These are phyloP conservation scores for Alternaria burnsii DNA, from an alignment of 2,329 filamentous ascomycete species.

Conservation along the genomic window DNA sequence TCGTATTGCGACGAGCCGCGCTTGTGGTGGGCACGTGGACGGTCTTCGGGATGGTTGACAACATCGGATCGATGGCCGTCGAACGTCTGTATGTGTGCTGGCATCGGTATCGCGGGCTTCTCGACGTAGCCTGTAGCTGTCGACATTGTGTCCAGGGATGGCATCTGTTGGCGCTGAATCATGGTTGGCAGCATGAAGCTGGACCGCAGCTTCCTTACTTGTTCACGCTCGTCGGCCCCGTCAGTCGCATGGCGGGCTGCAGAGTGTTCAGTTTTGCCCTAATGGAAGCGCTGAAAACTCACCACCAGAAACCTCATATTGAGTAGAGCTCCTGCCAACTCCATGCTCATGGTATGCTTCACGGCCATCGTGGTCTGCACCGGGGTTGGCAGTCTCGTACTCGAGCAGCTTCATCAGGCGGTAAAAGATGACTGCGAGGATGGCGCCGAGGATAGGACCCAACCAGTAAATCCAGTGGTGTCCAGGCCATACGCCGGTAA, in stretches of 20 bases:
- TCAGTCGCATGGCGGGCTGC: constrained; percentile 36
- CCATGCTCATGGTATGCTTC: constrained; percentile 39
- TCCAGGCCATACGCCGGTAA: constrained; percentile 52
- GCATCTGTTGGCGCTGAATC: constrained; percentile 9
- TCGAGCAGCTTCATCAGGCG: constrained; percentile 59
- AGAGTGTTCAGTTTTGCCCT: constrained; percentile 19
- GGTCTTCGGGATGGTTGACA: constrained; percentile 36
- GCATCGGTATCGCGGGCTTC: constrained; percentile 25
- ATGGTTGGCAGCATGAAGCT: constrained; percentile 9
- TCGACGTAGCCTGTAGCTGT: constrained; percentile 9
- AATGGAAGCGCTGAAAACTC: neutral
- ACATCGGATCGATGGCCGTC: constrained; percentile 40
- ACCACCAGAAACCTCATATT: constrained; percentile 3
- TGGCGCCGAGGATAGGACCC: constrained; percentile 56
- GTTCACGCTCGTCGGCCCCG: constrained; percentile 41
- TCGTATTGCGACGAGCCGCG: constrained; percentile 30
- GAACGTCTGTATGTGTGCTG: constrained; percentile 30
- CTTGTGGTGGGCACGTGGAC: constrained; percentile 31
- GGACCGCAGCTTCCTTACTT: constrained; percentile 22
- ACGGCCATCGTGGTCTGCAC: constrained; percentile 57
- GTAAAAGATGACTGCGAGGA: constrained; percentile 60
- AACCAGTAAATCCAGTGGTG: constrained; percentile 64
- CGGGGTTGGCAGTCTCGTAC: constrained; percentile 61
- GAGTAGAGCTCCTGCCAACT: neutral
- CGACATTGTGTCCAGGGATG: constrained; percentile 5